phyloP scores from a whole-genome alignment of 2,329 filamentous ascomycete genomes.

The Apiospora kogelbergensis region DNA sequence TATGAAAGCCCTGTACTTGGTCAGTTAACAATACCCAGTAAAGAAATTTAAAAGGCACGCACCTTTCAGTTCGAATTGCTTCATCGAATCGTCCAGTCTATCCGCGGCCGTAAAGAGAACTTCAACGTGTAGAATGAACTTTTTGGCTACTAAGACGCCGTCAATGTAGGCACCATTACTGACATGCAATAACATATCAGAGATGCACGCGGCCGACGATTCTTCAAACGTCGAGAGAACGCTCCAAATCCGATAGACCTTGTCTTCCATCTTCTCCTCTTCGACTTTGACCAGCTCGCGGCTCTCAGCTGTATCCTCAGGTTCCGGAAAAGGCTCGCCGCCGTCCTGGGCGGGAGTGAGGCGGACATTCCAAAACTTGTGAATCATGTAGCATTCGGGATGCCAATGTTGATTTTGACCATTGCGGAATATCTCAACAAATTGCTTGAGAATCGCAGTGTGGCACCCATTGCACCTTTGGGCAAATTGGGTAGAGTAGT shows the following conservation, averaged over 20 bases:
- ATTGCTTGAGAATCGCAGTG: conserved; percentile 96
- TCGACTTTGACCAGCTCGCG: conserved; percentile 77
- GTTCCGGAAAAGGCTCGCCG: conserved; percentile 43
- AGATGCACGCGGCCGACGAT: conserved; percentile 96
- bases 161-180: conserved; percentile 97
- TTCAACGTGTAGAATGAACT: conserved; percentile 95
- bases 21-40: background rate
- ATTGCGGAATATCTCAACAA: conserved; percentile 97
- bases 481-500: conserved; percentile 97
- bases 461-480: conserved; percentile 96
- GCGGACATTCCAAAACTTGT: conserved; percentile 99
- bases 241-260: conserved; percentile 98
- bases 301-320: conserved; percentile 54
- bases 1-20: conserved; percentile 72
- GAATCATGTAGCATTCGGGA: conserved; percentile 99
- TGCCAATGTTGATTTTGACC: conserved; percentile 99
- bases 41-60: conserved; percentile 28
- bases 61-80: conserved; percentile 73
- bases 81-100: conserved; percentile 74
- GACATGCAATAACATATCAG: conserved; percentile 97
- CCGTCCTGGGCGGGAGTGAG: conserved; percentile 63
- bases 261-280: conserved; percentile 95
- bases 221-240: conserved; percentile 96
- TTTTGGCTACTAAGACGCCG: conserved; percentile 90
- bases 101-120: conserved; percentile 89